Evolutionary conservation across 2,329 filamentous ascomycete species (phyloP), one percentile per base, ranked within the genome.

Genomic region (Aspergillus brasiliensis): DNA sequence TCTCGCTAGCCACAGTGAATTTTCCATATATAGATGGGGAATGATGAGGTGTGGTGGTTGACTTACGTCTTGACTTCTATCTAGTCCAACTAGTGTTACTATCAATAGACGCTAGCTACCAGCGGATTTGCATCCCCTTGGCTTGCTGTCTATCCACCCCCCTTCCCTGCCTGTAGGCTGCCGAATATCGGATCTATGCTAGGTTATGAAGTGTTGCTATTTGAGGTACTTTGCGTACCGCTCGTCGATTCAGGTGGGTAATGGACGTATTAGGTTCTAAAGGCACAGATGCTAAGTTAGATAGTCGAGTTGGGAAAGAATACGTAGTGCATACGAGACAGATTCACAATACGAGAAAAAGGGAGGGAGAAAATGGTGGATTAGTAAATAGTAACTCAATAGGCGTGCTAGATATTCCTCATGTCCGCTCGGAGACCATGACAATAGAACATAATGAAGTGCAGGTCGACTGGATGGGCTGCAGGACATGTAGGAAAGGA

Each of bases 41-140:
- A 44, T 2, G 19, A 23, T 23, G 19, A 44, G 13, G 17, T 11
- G 40, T 17, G 28, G n/a, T 49, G 46, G 25, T 28, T 34, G 46
- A 49, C 15, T 49, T 48, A 48, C 44, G 25, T 27, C 46, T 28
- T 21, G 15, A n/a, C 23, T n/a, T 28, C 27, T 49, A 49, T 49
- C 23, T 28, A 49, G 34, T 25, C 15, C 19, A 34, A 23, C 34
- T 53, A 38, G 31, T 53, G 51, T 40, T 53, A 53, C 34, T 53
- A 53, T 53, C 51, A 53, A 42, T 53, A 40, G 34, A 49, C 46
- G 13, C 46, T 28, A 49, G 13, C 46, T 28, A 49, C 31, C 46
- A 25, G 31, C 21, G 23, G 38, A 15, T 34, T 34, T 11, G 28
- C 25, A 46, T 46, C 38, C 28, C 19, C 34, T 52, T 25, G 31